These are phyloP conservation scores for Stephanodiscus minutulus DNA, from an alignment of 108 stramenopile species.

Conservation along the genomic window DNA sequence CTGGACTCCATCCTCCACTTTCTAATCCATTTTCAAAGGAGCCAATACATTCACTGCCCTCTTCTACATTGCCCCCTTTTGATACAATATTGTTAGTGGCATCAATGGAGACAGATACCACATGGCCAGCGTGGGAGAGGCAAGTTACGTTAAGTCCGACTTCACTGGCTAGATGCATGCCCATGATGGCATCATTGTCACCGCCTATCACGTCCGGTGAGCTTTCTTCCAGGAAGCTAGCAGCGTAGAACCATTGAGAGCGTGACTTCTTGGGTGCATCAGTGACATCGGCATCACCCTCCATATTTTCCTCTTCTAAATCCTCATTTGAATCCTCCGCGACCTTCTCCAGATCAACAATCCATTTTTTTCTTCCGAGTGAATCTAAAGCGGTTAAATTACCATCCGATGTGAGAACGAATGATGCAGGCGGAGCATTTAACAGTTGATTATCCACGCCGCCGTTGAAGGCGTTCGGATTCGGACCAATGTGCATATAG, in stretches of 20 bases:
- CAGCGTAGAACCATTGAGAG: constrained; percentile 47
- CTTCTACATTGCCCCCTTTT: constrained; percentile 45
- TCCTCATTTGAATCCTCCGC: constrained; percentile 27
- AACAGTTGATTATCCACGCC: constrained; percentile 1
- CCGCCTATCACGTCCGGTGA: constrained; percentile 14
- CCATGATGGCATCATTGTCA: constrained; percentile 18
- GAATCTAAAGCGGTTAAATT: constrained; percentile 30
- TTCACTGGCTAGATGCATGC: constrained; percentile 29
- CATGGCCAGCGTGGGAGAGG: constrained; percentile 44
- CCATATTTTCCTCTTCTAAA: constrained; percentile 1
- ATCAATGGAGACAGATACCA: constrained; percentile 48
- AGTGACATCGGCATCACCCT: not conserved
- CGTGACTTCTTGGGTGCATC: constrained; percentile 8
- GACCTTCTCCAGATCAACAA: constrained; percentile 47
- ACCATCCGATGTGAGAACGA: constrained; percentile 44
- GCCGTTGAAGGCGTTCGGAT: constrained; percentile 9
- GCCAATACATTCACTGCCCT: constrained; percentile 75
- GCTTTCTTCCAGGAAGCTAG: constrained; percentile 41
- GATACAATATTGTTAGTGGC: constrained; percentile 54
- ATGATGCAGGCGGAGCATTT: constrained; percentile 21
- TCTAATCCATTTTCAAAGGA: constrained; percentile 82
- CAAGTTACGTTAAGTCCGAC: constrained; percentile 40
- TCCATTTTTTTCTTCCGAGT: constrained; percentile 34
- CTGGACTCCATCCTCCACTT: constrained; percentile 81
- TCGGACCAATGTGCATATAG: constrained; percentile 12